Evolutionary conservation across 768 basidiomycete genomes (phyloP).

Genomic region (Leucosporidium creatinivorum): DNA sequence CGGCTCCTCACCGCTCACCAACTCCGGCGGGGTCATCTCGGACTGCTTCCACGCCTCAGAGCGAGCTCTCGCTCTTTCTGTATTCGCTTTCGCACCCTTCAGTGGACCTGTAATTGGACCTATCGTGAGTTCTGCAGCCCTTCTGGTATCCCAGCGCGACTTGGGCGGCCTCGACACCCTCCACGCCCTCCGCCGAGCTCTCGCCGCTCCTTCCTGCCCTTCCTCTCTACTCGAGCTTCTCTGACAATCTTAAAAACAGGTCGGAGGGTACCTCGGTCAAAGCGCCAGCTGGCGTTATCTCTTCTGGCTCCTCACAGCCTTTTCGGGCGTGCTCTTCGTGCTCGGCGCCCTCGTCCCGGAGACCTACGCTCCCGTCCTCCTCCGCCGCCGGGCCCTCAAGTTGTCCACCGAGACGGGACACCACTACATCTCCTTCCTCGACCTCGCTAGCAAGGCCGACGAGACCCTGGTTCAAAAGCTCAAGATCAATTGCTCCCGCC

Average conservation of each 20-base stretch:
- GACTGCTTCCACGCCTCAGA: slow-evolving; percentile 14
- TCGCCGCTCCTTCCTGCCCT: no score
- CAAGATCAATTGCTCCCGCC: not conserved
- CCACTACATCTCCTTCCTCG: slow-evolving; percentile 20
- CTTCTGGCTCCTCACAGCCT: slow-evolving; percentile 51
- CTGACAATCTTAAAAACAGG: no score
- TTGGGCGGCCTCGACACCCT: no score
- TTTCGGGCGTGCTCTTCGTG: slow-evolving; percentile 45
- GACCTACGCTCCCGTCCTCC: slow-evolving; percentile 67
- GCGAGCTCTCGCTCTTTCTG: slow-evolving; percentile 48
- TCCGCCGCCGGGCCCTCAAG: slow-evolving; percentile 45
- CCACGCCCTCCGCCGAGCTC: no score
- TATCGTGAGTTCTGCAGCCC: not conserved
- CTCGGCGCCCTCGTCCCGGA: slow-evolving; percentile 51
- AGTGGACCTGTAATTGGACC: slow-evolving; percentile 40
- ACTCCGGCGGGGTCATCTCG: not conserved
- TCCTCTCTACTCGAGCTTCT: no score
- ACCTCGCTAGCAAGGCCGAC: slow-evolving; percentile 8
- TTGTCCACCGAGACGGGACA: slow-evolving; percentile 25
- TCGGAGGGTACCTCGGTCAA: no score
- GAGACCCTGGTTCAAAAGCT: not conserved
- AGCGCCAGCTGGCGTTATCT: not conserved
- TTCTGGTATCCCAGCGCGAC: no score
- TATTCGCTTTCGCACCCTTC: slow-evolving; percentile 59
- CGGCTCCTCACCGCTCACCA: not conserved